Conservation (phyloP, 179 eudicot genomes). For the Kewa caespitosa region DNA sequence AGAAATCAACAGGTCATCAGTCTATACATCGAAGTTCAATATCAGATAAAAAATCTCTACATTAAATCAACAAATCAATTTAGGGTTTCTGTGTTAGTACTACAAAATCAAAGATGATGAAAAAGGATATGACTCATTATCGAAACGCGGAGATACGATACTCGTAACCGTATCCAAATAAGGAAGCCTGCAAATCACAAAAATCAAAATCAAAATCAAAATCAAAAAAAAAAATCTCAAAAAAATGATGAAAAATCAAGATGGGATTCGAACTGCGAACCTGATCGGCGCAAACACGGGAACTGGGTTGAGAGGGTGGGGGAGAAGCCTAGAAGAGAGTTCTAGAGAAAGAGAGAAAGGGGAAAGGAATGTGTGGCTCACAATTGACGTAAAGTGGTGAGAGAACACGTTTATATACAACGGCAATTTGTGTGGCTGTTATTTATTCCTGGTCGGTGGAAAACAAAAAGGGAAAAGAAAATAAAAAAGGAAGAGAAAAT, state of each 20-base stretch:
- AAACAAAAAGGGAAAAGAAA: too few relatives aligned
- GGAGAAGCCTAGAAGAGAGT: not conserved
- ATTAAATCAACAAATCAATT: not conserved
- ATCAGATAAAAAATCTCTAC: not conserved
- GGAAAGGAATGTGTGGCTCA: not conserved
- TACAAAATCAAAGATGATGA: not conserved
- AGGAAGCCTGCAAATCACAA: conserved; percentile 37
- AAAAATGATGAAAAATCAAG: not conserved
- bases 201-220: not conserved
- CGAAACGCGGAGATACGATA: not conserved
- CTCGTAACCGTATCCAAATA: conserved; percentile 18
- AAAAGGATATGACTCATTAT: conserved; percentile 39
- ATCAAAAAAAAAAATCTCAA: not conserved
- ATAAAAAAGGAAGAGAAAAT: not conserved
- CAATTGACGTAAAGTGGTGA: too few relatives aligned
- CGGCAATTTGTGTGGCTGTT: too few relatives aligned
- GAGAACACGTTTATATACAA: too few relatives aligned
- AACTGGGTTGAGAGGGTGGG: not conserved
- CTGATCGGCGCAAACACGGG: conserved; percentile 30
- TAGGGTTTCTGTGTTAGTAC: not conserved
- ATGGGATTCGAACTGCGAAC: not conserved
- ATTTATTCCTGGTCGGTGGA: too few relatives aligned
- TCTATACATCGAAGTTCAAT: not conserved
- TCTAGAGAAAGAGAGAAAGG: not conserved
- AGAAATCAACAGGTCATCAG: too few relatives aligned